phyloP scores from a whole-genome alignment of 345 rosid genomes.

The Murraya koenigii region DNA sequence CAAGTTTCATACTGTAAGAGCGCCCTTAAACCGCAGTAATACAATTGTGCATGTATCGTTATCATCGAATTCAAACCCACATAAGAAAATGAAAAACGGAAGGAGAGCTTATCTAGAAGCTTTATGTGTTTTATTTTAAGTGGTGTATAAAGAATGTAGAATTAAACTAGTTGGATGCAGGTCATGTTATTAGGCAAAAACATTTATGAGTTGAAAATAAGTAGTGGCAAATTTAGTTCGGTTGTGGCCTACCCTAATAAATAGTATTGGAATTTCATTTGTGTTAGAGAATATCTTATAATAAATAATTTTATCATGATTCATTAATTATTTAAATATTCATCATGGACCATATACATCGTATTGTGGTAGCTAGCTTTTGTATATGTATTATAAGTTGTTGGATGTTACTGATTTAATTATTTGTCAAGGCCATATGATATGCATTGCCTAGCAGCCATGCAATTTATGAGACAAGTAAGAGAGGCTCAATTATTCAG shows the following conservation, averaged over 20 bases:
- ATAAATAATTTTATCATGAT: background rate
- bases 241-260: slow-evolving; percentile 64
- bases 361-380: background rate
- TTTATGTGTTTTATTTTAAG: background rate
- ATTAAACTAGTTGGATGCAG: slow-evolving; percentile 38
- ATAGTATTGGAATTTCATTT: slow-evolving; percentile 44
- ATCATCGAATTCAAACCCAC: background rate
- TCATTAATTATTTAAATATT: slow-evolving; percentile 12
- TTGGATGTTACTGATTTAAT: slow-evolving; percentile 24
- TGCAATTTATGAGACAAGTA: background rate
- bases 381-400: slow-evolving; percentile 12
- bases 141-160: slow-evolving; percentile 7
- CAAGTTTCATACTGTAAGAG: background rate
- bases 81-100: background rate
- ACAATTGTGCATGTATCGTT: background rate
- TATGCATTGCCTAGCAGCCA: slow-evolving; percentile 14
- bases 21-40: background rate
- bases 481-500: background rate
- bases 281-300: slow-evolving; percentile 10
- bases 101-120: background rate
- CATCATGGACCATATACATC: slow-evolving; percentile 18
- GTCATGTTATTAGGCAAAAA: slow-evolving; percentile 46
- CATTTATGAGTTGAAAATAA: slow-evolving; percentile 49
- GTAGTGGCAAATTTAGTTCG: slow-evolving; percentile 47
- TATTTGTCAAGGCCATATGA: slow-evolving; percentile 1